Base-by-base conservation (phyloP, 805 yeast genomes). In the Metschnikowia lunata region DNA sequence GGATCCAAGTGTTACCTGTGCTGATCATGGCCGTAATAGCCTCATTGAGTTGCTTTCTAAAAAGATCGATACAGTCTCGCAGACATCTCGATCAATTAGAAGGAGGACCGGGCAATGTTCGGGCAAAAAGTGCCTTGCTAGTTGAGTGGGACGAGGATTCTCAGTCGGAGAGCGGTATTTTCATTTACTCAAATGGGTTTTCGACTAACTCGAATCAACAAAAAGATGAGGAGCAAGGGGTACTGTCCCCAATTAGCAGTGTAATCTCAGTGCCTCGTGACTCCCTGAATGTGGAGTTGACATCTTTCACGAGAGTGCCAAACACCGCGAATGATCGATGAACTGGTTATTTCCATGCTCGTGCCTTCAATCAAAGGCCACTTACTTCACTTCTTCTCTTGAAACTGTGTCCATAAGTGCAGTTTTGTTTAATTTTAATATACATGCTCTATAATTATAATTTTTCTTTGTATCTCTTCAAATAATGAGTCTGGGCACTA, bases 1-100 rank as follows among this genome's bases (percentile, higher is more conserved):
- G 97, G 97, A 67, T 85, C 40, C 76, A 86, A 47, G 66, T 90
- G 26, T 80, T 79, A 0, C 78, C 91, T 1, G 78, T 93, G 0
- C 76, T 84, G 1, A 61, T 83, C 29, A 71, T 82, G 37, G 84
- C 91, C 0, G 50, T 83, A 1, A 72, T 79, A 27, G 81, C 88
- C 1, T 75, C 88, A 1, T 60, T 83, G 50, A 63, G 85, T 14
- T 88, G 96, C 60, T 73, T 86, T 42, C 74, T 84, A 70, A 79
- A 90, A 57, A 70, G 96, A 52, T 75, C 85, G 0, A 76, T 80
- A 5, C 72, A 76, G 23, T 74, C 83, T 14, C 59, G 83, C 54
- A 58, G 66, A 56, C 66, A 66, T 45, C 59, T 69, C 40, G 67
- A 67, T 28, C 69, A 64, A 26, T 59, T 50, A 9, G 30, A 34